A percentile compares a stretch with the other conserved stretches of the same genome.
Evolutionary conservation across 2,329 filamentous ascomycete genomes (phyloP).

Genomic region (Aureobasidium vineae): DNA sequence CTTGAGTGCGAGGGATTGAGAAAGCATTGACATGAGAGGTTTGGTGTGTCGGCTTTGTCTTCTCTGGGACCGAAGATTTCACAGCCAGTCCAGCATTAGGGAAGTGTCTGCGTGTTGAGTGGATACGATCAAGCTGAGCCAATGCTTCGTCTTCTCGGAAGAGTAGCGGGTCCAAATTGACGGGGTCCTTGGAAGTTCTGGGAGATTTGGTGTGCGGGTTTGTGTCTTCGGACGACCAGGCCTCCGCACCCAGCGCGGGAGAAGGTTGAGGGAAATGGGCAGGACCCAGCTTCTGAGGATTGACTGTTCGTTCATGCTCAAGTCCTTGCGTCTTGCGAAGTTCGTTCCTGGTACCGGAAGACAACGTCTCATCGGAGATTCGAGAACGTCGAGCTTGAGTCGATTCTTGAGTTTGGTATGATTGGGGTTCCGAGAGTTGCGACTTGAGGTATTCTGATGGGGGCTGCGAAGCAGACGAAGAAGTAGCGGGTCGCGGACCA

Average conservation of each 20-base stretch:
- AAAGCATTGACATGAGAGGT: not conserved
- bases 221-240: not conserved
- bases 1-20: not conserved
- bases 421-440: not conserved
- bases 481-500: not conserved
- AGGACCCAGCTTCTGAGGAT: not conserved
- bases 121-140: not conserved
- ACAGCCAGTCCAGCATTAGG: not conserved
- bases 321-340: not conserved
- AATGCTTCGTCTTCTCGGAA: not conserved
- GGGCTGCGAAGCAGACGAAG: not conserved
- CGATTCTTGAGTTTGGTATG: not conserved
- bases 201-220: not conserved
- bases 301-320: not conserved
- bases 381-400: not conserved
- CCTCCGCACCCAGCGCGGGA: not conserved
- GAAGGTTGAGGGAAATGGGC: slow-evolving; percentile 10
- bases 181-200: too few relatives aligned
- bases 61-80: not conserved
- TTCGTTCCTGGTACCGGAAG: not conserved
- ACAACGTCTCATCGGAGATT: not conserved
- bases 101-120: not conserved
- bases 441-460: not conserved
- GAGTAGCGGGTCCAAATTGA: not conserved
- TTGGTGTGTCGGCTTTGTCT: not conserved